Percentiles rank a stretch among this genome's conserved stretches.
Evolutionary conservation across 1,139 yeast genomes (phyloP).

Genomic region (Lodderomyces theae): DNA sequence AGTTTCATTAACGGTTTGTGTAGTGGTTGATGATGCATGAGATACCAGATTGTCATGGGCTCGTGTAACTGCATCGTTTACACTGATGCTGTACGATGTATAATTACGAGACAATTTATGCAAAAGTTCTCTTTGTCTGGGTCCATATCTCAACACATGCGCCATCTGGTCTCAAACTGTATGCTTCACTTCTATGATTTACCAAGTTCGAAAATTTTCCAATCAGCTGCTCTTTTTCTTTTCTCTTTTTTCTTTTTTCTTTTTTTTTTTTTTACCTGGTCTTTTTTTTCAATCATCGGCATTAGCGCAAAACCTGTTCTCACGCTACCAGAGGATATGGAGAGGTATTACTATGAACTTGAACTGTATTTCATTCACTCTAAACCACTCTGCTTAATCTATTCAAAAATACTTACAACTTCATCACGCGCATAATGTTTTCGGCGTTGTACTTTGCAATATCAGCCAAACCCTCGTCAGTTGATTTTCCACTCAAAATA

Average conservation of each 20-base stretch:
- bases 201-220: slow-evolving; percentile 2
- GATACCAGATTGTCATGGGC: neutral
- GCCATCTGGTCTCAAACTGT: neutral
- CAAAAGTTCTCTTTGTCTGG: neutral
- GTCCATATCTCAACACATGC: neutral
- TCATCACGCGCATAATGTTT: slow-evolving; percentile 25
- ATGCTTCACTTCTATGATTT: neutral
- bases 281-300: no score
- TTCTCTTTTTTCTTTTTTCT: no score
- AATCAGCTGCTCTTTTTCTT: neutral
- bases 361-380: no score
- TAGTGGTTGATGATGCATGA: neutral
- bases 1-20: slow-evolving; percentile 1
- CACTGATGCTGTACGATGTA: neutral
- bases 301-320: neutral
- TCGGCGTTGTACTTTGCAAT: slow-evolving; percentile 55
- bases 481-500: slow-evolving; percentile 46
- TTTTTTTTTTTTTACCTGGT: no score
- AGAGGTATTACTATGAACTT: no score
- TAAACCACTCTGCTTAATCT: neutral
- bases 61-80: neutral
- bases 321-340: slow-evolving; percentile 2
- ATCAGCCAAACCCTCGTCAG: slow-evolving; percentile 48
- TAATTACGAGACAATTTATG: neutral
- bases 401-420: neutral